Base-by-base conservation (phyloP, 352 stramenopile genomes). In the Phytophthora capsici region DNA sequence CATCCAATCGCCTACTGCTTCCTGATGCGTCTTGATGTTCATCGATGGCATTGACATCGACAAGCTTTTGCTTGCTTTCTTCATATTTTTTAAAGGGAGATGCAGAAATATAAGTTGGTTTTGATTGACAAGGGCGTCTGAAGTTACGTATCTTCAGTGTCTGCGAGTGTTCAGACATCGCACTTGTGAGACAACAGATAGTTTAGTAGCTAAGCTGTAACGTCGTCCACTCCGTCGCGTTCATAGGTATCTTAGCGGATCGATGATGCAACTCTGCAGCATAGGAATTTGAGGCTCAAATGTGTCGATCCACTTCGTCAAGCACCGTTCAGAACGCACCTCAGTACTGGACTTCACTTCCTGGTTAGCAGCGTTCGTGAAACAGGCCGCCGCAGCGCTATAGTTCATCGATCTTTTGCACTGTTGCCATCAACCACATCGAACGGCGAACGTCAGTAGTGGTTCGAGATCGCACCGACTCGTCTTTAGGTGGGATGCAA, bases 61-160 rank as follows among this genome's bases (percentile, higher is more conserved):
- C 28, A 48, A 56, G 41, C 28, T 57, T 34, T 38, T 28, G 22
- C 51, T 48, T 58, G 22, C 20, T 32, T 50, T 40, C 7, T 56
- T 50, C 45, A 37, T 41, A 49, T 48, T 34, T 20, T 38, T 60
- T 52, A 58, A 32, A 34, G 48, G 40, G 49, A 23, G 48, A 57
- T 71, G 63, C 63, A 71, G 63, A 53, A 65, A 65, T 57, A 63
- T 37, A 54, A 17, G 46, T 69, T 47, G 9, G 9, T 32, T 63
- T 63, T n/a, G 47, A 46, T 5, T 19, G 22, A 6, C 6, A 28
- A 30, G 9, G 26, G 9, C 8, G 14, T 14, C 28, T 34, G 28
- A 34, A 34, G 28, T 34, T 34, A 34, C 28, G 28, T 34, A 34
- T 34, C 28, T 34, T 12, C 28, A 34, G 2, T 34, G 28, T 13